Evolutionary conservation across 345 rosid genomes (phyloP), one percentile per base, ranked within the genome.

Genomic region (Sisymbrium altissimum): DNA sequence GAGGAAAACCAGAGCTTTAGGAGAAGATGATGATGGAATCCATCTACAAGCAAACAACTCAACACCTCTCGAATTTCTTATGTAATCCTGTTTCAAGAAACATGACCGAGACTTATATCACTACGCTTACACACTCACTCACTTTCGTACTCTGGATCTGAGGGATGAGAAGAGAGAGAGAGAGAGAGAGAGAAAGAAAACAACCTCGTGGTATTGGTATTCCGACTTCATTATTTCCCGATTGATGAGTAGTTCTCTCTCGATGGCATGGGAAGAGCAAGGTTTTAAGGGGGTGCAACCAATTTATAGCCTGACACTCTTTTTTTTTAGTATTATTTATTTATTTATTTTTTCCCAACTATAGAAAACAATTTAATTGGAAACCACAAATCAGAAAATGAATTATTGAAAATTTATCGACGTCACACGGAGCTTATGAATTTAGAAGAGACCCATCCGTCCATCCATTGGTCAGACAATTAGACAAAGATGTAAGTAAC

Each of bases 1-100:
- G 65, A 96, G 88, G 84, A 96, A 96, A 71, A 96, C 91, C 9
- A 96, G 91, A 55, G 97, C 96, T 64, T 79, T 92, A 19, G 98
- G 88, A 77, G 98, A 76, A 43, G 96, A 83, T 17, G 73, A 59
- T 7, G 74, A 64, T 19, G 97, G 96, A 79, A 89, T 23, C 99
- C 98, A 92, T 84, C 87, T 85, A 74, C 98, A 96, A 63, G 93
- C 83, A 43, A 92, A 96, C 25, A 89, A 80, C 85, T 81, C 71
- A 45, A 87, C 85, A 72, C 97, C 97, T 81, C 96, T 84, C n/a
- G 96, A 83, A 70, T 87, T 96, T 84, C 76, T 85, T 71, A 88
- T 72, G 64, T 80, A 84, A 56, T 79, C 95, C 99, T 95, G 62
- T 70, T 68, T 43, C 56, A 40, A 9, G 43, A 43, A 40, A 39